Base-by-base conservation (phyloP, 805 yeast species). In the Yarrowia hollandica region DNA sequence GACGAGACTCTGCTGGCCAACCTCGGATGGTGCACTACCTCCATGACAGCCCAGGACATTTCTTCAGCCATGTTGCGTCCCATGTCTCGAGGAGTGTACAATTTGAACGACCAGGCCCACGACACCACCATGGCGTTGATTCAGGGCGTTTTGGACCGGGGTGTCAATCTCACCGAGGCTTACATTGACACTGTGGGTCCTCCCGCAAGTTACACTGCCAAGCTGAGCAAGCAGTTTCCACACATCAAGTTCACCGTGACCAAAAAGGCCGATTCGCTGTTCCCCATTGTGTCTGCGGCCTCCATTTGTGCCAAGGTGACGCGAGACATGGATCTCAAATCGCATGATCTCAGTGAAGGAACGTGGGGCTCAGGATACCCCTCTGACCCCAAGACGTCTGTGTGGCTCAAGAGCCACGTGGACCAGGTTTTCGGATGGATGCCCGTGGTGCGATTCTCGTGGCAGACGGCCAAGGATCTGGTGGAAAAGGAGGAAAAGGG, bases 141-240 rank as follows among this genome's bases (percentile, higher is more conserved):
- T 35, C 80, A 79, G 62, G 82, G 79, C 10, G 85, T 88, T 0
- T 34, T 88, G 4, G 80, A 78, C 26, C 72, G 75, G 31, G 87
- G 88, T 0, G 84, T 88, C 6, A 79, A 82, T 35, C 68, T 94
- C 5, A 78, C 75, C 23, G 89, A 89, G 68, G 80, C 91, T 0
- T 94, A 80, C 70, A 91, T 94, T 5, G 99, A 94, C 70, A 94
- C 99, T 0, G 99, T 94, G 38, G 99, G 99, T 0, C 97, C 98
- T 1, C 98, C 99, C 12, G 80, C 72, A 1, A 75, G 85, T 31
- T 94, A 94, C 70, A 95, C 88, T 67, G 80, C 78, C 34, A 94
- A 92, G 71, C 75, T 94, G 50, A 79, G 82, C 60, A 71, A 71
- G 23, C 72, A 80, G 60, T 94, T 94, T 67, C 97, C 97, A 0